Percentiles rank a stretch among this genome's conserved stretches.
phyloP scores from a whole-genome alignment of 371 early-diverging fungal genomes.

The Fennellomyces sp. region DNA sequence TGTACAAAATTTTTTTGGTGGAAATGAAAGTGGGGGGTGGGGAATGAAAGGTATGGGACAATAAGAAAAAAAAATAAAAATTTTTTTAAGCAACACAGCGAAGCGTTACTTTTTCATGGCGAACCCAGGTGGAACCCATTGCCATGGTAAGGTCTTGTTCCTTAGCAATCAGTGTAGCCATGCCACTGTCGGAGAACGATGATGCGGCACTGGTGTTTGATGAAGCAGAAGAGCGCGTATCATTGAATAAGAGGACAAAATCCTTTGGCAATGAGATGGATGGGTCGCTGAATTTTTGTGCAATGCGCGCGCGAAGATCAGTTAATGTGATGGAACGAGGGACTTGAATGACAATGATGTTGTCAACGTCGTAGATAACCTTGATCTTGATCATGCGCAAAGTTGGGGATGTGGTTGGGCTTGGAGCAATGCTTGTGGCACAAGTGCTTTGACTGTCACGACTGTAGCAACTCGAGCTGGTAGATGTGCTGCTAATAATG shows the following conservation, averaged over 20 bases:
- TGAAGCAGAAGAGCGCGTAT: slow-evolving; percentile 27
- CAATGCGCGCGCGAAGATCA: slow-evolving; percentile 21
- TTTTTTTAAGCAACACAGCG: slow-evolving; percentile 19
- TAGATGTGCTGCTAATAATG: slow-evolving; percentile 5
- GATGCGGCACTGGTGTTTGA: slow-evolving; percentile 20
- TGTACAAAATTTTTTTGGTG: slow-evolving; percentile 5
- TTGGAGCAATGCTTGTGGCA: slow-evolving; percentile 15
- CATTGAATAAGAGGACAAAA: slow-evolving; percentile 22
- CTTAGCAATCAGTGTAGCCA: slow-evolving; percentile 16
- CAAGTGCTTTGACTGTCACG: slow-evolving; percentile 11
- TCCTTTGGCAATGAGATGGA: slow-evolving; percentile 14
- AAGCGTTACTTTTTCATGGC: slow-evolving; percentile 26
- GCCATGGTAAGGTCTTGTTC: slow-evolving; percentile 20
- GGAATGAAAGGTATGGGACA: slow-evolving; percentile 1
- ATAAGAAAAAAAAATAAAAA: slow-evolving; percentile 1
- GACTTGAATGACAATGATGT: slow-evolving; percentile 33
- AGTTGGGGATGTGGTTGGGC: slow-evolving; percentile 18
- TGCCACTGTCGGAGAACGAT: slow-evolving; percentile 12
- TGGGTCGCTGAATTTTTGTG: slow-evolving; percentile 21
- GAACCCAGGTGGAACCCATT: slow-evolving; percentile 23
- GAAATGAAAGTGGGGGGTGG: not conserved
- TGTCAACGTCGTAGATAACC: slow-evolving; percentile 30
- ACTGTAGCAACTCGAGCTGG: slow-evolving; percentile 4
- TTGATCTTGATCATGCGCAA: slow-evolving; percentile 24
- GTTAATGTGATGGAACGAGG: slow-evolving; percentile 20